Base-by-base conservation (phyloP, 805 yeast genomes). In the Pachysolen tannophilus region DNA sequence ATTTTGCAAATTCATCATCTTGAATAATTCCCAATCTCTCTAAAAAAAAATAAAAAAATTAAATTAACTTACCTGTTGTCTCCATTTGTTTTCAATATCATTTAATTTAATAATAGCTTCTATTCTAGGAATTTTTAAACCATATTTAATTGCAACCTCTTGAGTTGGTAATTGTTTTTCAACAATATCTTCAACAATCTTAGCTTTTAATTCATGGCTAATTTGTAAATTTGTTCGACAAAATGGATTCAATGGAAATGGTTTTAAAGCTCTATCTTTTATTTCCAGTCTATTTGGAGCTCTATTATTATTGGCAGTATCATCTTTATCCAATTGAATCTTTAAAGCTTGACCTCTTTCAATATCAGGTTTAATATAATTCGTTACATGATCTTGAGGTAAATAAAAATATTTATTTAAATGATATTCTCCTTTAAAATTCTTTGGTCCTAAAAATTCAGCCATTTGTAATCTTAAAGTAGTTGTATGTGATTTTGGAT, bases 81-180 rank as follows among this genome's bases (percentile, higher is more conserved):
- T 65, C 78, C 81, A 74, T 37, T 68, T 59, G 43, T 71, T 58
- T 58, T 90, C 94, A 34, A 88, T 68, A 20, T 63, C 64, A 42
- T 72, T 65, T 43, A 90, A 69, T 54, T 72, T 76, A 18, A 83
- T 61, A 38, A 90, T 68, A n/a, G 97, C 97, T 52, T 88, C 95
- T 15, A 92, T 67, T 55, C 97, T 75, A 35, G 87, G 83, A 42
- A 87, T 73, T 52, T 85, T 82, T 44, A 90, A 64, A 3, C 94
- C 90, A 50, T 77, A 79, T 50, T 74, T 73, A 43, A 79, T 73
- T 8, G 96, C 88, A 30, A 84, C 77, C 44, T 77, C 80, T 53
- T 83, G 90, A 16, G 78, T 60, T 28, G 81, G 68, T 32, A 69
- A 49, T 29, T 75, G 72, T 20, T 74, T 70, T 28, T 62, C 65